Evolutionary conservation across 2,329 filamentous ascomycete genomes (phyloP).

Genomic region (Trichoderma sp.): DNA sequence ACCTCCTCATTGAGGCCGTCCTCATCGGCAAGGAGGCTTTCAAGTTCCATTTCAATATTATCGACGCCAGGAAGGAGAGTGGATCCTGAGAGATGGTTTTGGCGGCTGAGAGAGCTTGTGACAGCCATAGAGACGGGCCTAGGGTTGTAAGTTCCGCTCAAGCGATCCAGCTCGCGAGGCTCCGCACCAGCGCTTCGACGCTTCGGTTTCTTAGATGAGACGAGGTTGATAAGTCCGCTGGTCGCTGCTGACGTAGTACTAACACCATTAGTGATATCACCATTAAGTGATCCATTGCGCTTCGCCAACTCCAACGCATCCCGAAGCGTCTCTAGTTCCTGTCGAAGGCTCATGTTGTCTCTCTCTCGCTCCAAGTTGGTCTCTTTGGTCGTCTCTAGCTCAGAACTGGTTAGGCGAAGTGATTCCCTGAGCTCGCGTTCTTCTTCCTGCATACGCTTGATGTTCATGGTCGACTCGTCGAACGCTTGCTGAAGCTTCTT

Average conservation of each 20-base stretch:
- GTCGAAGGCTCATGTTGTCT: constrained; percentile 82
- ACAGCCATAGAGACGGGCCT: constrained; percentile 96
- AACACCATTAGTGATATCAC: constrained; percentile 52
- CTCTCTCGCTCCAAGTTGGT: constrained; percentile 76
- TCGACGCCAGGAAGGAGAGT: constrained; percentile 82
- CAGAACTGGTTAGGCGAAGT: constrained; percentile 75
- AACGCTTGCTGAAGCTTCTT: constrained; percentile 85
- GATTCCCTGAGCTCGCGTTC: constrained; percentile 84
- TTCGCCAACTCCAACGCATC: constrained; percentile 90
- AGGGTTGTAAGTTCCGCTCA: constrained; percentile 91
- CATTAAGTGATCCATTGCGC: constrained; percentile 74
- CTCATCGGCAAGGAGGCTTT: constrained; percentile 91
- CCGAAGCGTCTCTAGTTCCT: constrained; percentile 87
- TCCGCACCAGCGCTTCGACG: constrained; percentile 89
- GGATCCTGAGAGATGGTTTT: constrained; percentile 68
- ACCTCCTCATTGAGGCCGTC: constrained; percentile 97
- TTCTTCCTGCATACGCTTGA: constrained; percentile 94
- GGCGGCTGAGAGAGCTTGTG: constrained; percentile 66
- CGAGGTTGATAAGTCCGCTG: constrained; percentile 90
- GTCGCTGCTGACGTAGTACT: constrained; percentile 55
- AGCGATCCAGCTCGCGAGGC: constrained; percentile 81
- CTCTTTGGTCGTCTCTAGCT: constrained; percentile 78
- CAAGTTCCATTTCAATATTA: constrained; percentile 92
- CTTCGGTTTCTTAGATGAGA: constrained; percentile 96
- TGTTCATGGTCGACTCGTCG: constrained; percentile 85